Base-by-base conservation (phyloP, 2,329 filamentous ascomycete species). In the Blumeria hordei region DNA sequence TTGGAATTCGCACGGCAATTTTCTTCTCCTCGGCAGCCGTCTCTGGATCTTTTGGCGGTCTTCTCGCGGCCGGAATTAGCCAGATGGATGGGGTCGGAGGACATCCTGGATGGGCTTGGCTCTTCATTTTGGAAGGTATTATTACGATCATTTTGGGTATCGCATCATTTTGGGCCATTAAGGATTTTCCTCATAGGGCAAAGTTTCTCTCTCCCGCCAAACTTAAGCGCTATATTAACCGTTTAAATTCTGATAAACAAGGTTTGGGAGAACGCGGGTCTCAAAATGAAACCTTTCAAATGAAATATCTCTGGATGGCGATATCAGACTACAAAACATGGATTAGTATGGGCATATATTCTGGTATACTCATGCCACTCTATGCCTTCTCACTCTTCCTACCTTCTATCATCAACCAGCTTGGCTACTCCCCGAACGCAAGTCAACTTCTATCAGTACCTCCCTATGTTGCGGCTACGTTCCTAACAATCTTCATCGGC, bases 271-370 rank as follows among this genome's bases (percentile, higher is more conserved):
- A 80, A 58, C 21, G 21, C 21, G 21, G 21, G 4, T 28, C 21
- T 28, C 21, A 28, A 28, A 78, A 84, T 59, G 87, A 93, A 64
- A 72, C 80, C 10, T 92, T 88, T 69, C 78, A 81, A 60, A 78
- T 78, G 70, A 69, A 70, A 3, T 88, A 86, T 64, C 74, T 92
- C 57, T 85, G 78, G 75, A 74, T 77, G 11, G 80, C 79, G 6
- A 61, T 90, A 16, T 81, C 75, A 56, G 87, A 94, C 64, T 93
- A 85, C 81, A 93, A 94, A 71, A 93, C 83, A 18, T 92, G 80
- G 68, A 70, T 75, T 1, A 82, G 77, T 11, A 83, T 85, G 66
- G 67, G 84, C 47, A 80, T 90, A 57, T 92, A 88, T 65, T 86
- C 87, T 79, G 85, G 85, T 1, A 74, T 73, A 41, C 76, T 84